These are phyloP conservation scores for Centaurea solstitialis DNA, from an alignment of 129 eudicot genomes.

Conservation along the genomic window DNA sequence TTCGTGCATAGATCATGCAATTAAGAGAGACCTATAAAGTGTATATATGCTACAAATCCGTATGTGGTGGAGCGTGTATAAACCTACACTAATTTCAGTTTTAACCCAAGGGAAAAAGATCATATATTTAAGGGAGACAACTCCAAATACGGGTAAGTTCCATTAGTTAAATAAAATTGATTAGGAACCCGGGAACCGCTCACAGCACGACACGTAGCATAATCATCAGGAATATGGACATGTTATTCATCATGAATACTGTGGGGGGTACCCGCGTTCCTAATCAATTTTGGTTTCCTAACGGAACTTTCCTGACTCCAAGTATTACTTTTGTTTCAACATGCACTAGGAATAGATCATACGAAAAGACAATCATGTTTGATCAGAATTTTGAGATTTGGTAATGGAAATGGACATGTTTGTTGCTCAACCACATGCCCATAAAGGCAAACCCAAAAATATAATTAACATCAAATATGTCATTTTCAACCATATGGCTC, in stretches of 20 bases:
- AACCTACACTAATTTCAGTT: not conserved
- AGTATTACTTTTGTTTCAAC: not conserved
- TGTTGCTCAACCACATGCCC: not conserved
- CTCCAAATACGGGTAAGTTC: not conserved
- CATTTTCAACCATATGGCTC: not conserved
- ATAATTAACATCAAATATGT: conserved; percentile 6
- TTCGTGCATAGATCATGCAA: not conserved
- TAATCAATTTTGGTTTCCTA: too few relatives aligned
- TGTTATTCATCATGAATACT: too few relatives aligned
- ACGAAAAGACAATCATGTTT: not conserved
- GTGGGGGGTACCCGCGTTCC: too few relatives aligned
- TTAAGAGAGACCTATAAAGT: not conserved
- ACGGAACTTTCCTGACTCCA: not conserved
- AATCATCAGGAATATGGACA: too few relatives aligned
- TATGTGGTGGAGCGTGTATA: not conserved
- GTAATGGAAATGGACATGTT: not conserved
- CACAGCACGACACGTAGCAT: too few relatives aligned
- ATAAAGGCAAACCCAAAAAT: not conserved
- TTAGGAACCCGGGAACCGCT: too few relatives aligned
- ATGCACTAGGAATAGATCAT: not conserved
- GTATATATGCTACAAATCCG: not conserved
- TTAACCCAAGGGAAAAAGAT: not conserved
- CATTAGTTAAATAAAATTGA: too few relatives aligned
- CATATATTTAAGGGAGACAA: not conserved
- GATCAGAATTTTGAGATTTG: not conserved